Conservation (phyloP, 2,329 filamentous ascomycete species). For the Hymenoscyphus occultus region DNA sequence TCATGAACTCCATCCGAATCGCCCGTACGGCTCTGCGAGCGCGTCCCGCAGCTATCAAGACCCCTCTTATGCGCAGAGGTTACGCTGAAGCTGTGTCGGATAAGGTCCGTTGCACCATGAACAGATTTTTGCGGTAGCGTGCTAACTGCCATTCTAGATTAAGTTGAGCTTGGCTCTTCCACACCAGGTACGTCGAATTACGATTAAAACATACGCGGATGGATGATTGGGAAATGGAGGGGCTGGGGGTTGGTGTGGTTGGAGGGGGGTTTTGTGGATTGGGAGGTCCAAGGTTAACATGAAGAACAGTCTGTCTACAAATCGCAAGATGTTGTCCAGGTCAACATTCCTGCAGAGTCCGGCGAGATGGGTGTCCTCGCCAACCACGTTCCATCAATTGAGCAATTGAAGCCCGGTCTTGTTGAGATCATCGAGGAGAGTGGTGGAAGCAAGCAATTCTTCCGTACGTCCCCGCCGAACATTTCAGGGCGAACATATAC, state of each 20-base stretch:
- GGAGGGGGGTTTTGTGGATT: background rate
- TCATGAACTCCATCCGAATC: constrained; percentile 93
- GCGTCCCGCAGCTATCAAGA: constrained; percentile 72
- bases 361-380: constrained; percentile 99
- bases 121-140: constrained; percentile 27
- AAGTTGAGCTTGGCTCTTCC: constrained; percentile 97
- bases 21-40: constrained; percentile 85
- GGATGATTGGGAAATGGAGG: constrained; percentile 8
- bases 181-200: constrained; percentile 77
- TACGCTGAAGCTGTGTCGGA: constrained; percentile 87
- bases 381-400: constrained; percentile 97
- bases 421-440: constrained; percentile 94
- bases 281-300: constrained; percentile 16
- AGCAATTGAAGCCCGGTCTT: constrained; percentile 96
- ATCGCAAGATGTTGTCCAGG: constrained; percentile 76
- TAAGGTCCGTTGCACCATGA: constrained; percentile 55
- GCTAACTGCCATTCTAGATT: constrained; percentile 56
- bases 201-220: constrained; percentile 8
- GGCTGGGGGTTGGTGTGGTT: constrained; percentile 26
- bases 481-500: background rate
- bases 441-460: constrained; percentile 91
- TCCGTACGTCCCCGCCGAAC: constrained; percentile 65
- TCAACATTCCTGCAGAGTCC: constrained; percentile 97
- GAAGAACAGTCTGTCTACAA: constrained; percentile 67
- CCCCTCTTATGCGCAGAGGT: constrained; percentile 77